Base-by-base conservation (phyloP, 257 asterid genomes). In the Nicotiana paniculata region DNA sequence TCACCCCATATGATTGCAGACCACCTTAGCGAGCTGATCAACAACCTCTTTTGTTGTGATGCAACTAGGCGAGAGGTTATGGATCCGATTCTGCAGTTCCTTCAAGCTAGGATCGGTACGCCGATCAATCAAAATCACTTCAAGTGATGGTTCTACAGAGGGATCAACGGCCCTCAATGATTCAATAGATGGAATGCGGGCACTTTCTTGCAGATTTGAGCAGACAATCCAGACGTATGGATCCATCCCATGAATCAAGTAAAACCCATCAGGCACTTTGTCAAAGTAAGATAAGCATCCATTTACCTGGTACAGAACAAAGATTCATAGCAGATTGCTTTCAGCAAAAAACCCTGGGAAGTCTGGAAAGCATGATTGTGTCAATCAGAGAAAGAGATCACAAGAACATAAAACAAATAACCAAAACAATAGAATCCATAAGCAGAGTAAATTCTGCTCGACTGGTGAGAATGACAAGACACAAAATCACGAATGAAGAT, bases 1-100 rank as follows among this genome's bases (percentile, higher is more conserved):
- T 93, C 87, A 94, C 99, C 99, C 99, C 98, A 94, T 87, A 81
- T 88, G 95, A 86, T 89, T 90, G 92, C 93, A 93, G n/a, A 94
- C 98, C 85, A 96, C 91, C 93, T 93, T 92, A 37, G 99, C 97
- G 54, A 96, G 92, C 83, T 93, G 97, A 59, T 94, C 98, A 88
- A 93, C 99, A 86, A 94, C 96, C 79, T 96, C 97, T 65, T 90
- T 77, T 63, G 90, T 85, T 86, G 93, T 91, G 74, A 84, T 84
- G 83, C 98, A 90, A 83, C 90, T 86, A 59, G 92, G 88, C 57
- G 98, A 89, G 85, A 92, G 57, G 67, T 63, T 88, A 75, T 85
- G 90, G 77, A 87, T 84, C 85, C 95, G 95, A 84, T 87, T 92
- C 84, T 90, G 98, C 82, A 96, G 87, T 85, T 94, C 97, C 86